Conservation (phyloP, 345 rosid species). For the Salix exigua region DNA sequence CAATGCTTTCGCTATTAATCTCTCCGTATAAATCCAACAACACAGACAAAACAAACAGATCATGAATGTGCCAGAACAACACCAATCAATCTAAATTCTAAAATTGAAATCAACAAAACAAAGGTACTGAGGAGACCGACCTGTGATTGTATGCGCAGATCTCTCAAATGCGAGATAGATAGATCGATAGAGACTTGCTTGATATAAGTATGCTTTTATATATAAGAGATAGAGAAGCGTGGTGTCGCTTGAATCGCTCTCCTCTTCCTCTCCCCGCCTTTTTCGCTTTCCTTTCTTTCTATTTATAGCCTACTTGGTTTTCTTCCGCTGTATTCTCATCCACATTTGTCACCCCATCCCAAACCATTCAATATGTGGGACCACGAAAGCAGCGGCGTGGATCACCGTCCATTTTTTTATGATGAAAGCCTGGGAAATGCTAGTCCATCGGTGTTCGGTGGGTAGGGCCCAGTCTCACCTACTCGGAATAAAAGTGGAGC, state of each 20-base stretch:
- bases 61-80: too few species aligned
- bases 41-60: too few species aligned
- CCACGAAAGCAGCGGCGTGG: background rate
- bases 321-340: background rate
- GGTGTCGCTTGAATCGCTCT: conserved; percentile 14
- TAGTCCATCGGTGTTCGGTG: too few species aligned
- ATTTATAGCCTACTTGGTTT: background rate
- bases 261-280: background rate
- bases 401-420: too few species aligned
- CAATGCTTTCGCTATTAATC: too few species aligned
- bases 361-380: background rate
- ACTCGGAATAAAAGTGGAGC: too few species aligned
- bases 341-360: background rate
- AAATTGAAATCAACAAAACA: background rate
- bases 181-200: too few species aligned
- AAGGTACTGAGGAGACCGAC: background rate
- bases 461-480: too few species aligned
- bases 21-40: too few species aligned
- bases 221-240: background rate
- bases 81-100: background rate
- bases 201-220: background rate
- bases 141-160: background rate
- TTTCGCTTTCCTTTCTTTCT: background rate
- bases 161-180: background rate
- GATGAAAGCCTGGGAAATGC: too few species aligned